A percentile compares a stretch with the other conserved stretches of the same genome.
Evolutionary conservation across 108 stramenopile species (phyloP).

Genomic region (Fragilariopsis cylindrus): DNA sequence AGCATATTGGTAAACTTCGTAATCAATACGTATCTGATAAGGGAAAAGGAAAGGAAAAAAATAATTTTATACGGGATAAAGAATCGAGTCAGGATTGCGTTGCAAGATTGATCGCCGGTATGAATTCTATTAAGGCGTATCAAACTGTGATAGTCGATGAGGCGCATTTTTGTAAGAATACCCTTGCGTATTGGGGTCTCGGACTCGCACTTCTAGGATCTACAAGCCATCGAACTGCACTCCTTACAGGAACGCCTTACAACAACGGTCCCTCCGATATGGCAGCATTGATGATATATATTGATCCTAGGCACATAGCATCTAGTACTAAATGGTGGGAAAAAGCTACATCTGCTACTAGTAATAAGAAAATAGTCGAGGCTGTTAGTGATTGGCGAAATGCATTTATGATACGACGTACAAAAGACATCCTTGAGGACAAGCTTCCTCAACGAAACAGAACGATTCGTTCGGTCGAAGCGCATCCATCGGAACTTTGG

Average conservation of each 20-base stretch:
- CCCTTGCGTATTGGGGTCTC: conserved; percentile 43
- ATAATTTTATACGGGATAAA: background rate
- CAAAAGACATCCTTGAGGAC: conserved; percentile 24
- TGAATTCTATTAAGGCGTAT: conserved; percentile 6
- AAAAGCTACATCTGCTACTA: conserved; percentile 12
- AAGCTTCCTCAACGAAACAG: conserved; percentile 14
- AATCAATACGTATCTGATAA: conserved; percentile 37
- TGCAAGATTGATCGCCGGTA: conserved; percentile 15
- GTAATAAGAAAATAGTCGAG: no score
- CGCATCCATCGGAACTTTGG: conserved; percentile 23
- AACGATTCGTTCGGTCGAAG: conserved; percentile 1
- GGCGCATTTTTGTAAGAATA: conserved; percentile 16
- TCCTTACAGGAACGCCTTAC: conserved; percentile 48
- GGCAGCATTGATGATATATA: conserved; percentile 9
- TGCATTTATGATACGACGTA: conserved; percentile 21
- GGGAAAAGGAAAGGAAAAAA: conserved; percentile 23
- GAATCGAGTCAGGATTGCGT: conserved; percentile 21
- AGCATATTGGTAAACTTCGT: conserved; percentile 21
- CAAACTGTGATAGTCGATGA: conserved; percentile 47
- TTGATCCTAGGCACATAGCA: conserved; percentile 20
- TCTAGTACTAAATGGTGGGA: conserved; percentile 37
- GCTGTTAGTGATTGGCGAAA: conserved; percentile 31
- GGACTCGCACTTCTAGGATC: conserved; percentile 40
- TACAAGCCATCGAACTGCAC: conserved; percentile 10
- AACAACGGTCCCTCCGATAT: conserved; percentile 45